Evolutionary conservation across 1,139 yeast genomes (phyloP).

Genomic region (Ogataea hybrid): DNA sequence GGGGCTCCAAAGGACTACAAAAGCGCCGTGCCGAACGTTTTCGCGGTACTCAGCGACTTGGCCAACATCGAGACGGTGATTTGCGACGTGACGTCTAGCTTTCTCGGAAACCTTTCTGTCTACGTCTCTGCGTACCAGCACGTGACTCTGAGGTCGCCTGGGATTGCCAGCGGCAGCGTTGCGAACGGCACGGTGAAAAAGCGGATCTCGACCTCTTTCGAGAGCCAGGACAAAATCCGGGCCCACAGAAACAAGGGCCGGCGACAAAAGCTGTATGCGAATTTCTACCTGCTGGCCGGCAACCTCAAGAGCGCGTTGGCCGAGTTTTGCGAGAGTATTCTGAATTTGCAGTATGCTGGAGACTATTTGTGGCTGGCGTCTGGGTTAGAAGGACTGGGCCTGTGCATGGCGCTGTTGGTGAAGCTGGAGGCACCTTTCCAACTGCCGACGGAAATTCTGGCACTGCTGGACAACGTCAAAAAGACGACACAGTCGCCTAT

Average conservation of each 20-base stretch:
- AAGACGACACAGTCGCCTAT: constrained; percentile 28
- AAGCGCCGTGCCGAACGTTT: constrained; percentile 14
- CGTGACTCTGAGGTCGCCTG: constrained; percentile 73
- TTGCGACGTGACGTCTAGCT: constrained; percentile 68
- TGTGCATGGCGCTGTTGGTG: constrained; percentile 60
- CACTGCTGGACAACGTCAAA: constrained; percentile 29
- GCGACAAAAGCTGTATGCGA: constrained; percentile 71
- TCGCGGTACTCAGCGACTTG: constrained; percentile 20
- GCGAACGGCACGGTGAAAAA: constrained; percentile 33
- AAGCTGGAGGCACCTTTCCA: constrained; percentile 59
- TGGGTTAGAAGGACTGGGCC: constrained; percentile 76
- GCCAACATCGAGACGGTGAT: constrained; percentile 59
- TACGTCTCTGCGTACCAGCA: constrained; percentile 70
- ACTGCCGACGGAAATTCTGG: constrained; percentile 49
- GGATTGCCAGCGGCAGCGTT: constrained; percentile 48
- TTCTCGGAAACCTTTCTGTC: constrained; percentile 60
- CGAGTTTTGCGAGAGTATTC: constrained; percentile 70
- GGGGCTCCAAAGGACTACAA: constrained; percentile 42
- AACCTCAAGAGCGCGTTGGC: constrained; percentile 67
- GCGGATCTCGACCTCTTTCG: constrained; percentile 39
- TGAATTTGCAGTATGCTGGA: constrained; percentile 55
- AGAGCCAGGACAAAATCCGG: constrained; percentile 36
- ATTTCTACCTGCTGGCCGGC: constrained; percentile 78
- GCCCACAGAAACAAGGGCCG: constrained; percentile 51
- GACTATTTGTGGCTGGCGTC: constrained; percentile 90